Percentiles rank a stretch among this genome's conserved stretches.
These are phyloP conservation scores for Penicillium goetzii DNA, from an alignment of 495 filamentous ascomycete species.

Conservation along the genomic window DNA sequence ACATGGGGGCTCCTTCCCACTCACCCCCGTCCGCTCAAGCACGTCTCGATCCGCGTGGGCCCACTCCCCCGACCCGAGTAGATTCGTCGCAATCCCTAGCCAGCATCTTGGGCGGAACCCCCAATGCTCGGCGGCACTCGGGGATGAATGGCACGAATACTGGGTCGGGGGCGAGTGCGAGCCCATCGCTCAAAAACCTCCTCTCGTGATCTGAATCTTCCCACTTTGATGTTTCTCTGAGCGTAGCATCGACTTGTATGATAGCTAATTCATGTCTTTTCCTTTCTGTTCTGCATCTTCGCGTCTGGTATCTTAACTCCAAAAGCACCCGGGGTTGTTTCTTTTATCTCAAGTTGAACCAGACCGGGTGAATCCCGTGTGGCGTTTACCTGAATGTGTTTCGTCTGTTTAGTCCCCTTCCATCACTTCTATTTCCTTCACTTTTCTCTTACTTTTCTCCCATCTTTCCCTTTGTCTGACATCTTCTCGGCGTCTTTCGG, in stretches of 20 bases:
- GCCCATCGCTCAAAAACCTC: constrained; percentile 74
- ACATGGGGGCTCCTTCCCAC: constrained; percentile 39
- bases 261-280: constrained; percentile 31
- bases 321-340: constrained; percentile 21
- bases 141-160: constrained; percentile 42
- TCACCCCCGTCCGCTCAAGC: constrained; percentile 45
- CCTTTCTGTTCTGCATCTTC: constrained; percentile 29
- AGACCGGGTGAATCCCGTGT: neutral
- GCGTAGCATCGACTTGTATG: constrained; percentile 28
- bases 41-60: constrained; percentile 40
- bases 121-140: constrained; percentile 36
- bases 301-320: constrained; percentile 26
- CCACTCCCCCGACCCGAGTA: constrained; percentile 40
- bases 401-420: constrained; percentile 19
- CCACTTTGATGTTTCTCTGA: constrained; percentile 10
- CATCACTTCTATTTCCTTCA: constrained; percentile 20
- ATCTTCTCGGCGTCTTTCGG: constrained; percentile 31
- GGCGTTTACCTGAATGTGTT: neutral
- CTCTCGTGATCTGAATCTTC: constrained; percentile 55
- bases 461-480: constrained; percentile 14
- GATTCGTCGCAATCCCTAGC: constrained; percentile 33
- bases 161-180: constrained; percentile 65
- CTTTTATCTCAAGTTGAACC: constrained; percentile 17
- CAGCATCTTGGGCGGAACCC: constrained; percentile 24
- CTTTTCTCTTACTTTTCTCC: constrained; percentile 10